Evolutionary conservation across 164 flowering plant species (phyloP).

Genomic region (Brasenia schreberi): DNA sequence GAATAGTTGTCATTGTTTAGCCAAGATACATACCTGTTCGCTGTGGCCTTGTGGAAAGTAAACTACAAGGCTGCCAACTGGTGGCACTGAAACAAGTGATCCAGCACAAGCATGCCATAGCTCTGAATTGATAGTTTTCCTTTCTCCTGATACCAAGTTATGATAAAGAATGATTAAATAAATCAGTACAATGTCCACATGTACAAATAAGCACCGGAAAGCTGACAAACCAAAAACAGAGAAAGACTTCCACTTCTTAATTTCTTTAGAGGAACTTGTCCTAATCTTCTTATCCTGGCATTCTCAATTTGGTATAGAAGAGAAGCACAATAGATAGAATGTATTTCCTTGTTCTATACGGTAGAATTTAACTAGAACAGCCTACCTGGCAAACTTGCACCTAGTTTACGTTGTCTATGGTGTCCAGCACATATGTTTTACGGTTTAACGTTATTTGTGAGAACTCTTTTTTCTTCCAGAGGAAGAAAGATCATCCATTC

Average conservation of each 20-base stretch:
- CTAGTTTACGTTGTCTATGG: no score
- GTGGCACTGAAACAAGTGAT: slow-evolving; percentile 85
- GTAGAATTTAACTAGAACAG: no score
- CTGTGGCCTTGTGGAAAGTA: slow-evolving; percentile 99
- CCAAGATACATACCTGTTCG: slow-evolving; percentile 50
- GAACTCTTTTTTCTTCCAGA: not conserved
- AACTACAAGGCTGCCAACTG: slow-evolving; percentile 88
- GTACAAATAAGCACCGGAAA: not conserved
- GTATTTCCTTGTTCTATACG: not conserved
- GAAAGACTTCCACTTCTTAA: not conserved
- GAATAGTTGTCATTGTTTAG: not conserved
- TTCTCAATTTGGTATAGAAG: no score
- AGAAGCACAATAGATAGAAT: no score
- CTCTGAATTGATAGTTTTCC: slow-evolving; percentile 79
- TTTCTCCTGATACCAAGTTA: slow-evolving; percentile 42
- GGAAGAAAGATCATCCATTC: not conserved
- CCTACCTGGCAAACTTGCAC: no score
- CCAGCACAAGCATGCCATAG: slow-evolving; percentile 99
- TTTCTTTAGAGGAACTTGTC: not conserved
- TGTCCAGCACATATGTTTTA: no score
- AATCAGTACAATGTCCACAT: not conserved
- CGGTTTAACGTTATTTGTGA: no score
- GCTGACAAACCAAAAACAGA: not conserved
- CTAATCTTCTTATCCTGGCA: not conserved
- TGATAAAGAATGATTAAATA: not conserved